Evolutionary conservation across 352 stramenopile species (phyloP).

Genomic region (Phytophthora syringae): DNA sequence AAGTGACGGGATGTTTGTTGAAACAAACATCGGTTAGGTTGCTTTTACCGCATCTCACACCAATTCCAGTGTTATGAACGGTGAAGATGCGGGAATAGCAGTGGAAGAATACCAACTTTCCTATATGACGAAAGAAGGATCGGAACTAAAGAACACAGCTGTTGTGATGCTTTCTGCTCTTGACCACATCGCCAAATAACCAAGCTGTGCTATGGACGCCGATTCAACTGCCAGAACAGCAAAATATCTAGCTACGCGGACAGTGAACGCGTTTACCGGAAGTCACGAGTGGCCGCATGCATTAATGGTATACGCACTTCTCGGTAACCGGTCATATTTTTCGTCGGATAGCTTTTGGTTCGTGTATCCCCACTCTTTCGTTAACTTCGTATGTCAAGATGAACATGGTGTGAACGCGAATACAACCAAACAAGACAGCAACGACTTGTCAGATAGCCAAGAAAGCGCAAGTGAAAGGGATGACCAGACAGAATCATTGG

Average conservation of each 20-base stretch:
- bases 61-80: no score
- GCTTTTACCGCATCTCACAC: no score
- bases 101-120: no score
- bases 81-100: no score
- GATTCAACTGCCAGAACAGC: neutral
- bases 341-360: conserved; percentile 12
- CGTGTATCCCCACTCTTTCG: conserved; percentile 2
- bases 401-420: no score
- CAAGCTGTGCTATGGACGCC: neutral
- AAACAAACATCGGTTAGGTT: no score
- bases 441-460: no score
- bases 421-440: no score
- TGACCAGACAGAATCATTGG: no score
- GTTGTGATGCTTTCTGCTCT: neutral
- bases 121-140: neutral
- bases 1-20: no score
- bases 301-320: conserved; percentile 10
- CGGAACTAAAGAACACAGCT: neutral
- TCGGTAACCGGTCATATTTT: neutral
- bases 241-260: neutral
- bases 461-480: no score
- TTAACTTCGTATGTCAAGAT: no score
- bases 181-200: neutral
- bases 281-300: conserved; percentile 10
- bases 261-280: neutral